A percentile compares a stretch with the other conserved stretches of the same genome.
Evolutionary conservation across 371 early-diverging fungal genomes (phyloP).

Genomic region (Capillidium heterosporum): DNA sequence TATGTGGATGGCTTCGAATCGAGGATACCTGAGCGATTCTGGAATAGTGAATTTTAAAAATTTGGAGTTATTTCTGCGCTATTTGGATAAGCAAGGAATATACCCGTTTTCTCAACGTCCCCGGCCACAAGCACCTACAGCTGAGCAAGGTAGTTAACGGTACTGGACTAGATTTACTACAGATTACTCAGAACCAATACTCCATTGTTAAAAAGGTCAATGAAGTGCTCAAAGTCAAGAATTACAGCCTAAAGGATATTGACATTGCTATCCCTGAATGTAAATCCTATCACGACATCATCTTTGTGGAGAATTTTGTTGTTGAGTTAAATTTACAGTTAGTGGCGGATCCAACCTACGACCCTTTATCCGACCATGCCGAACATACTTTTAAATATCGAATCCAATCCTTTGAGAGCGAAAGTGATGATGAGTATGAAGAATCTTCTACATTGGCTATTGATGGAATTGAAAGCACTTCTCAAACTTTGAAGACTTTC

Average conservation of each 20-base stretch:
- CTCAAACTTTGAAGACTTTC: slow-evolving; percentile 18
- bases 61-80: slow-evolving; percentile 43
- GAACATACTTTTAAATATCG: neutral
- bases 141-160: too few relatives aligned
- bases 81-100: slow-evolving; percentile 40
- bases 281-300: too few relatives aligned
- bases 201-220: slow-evolving; percentile 48
- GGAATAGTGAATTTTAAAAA: slow-evolving; percentile 49
- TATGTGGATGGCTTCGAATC: slow-evolving; percentile 32
- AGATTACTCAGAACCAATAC: too few relatives aligned
- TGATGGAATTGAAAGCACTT: too few relatives aligned
- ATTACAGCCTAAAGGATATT: too few relatives aligned
- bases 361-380: neutral
- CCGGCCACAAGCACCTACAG: slow-evolving; percentile 24
- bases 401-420: slow-evolving; percentile 5
- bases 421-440: slow-evolving; percentile 16
- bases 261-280: too few relatives aligned
- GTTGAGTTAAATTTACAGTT: too few relatives aligned
- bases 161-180: too few relatives aligned
- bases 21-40: slow-evolving; percentile 72
- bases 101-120: neutral
- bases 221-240: too few relatives aligned
- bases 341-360: too few relatives aligned
- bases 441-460: slow-evolving; percentile 15
- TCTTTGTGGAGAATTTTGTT: too few relatives aligned